Percentiles rank a stretch among this genome's conserved stretches.
Conservation (phyloP, 148 eudicot genomes). For the Rhododendron ovatum region DNA sequence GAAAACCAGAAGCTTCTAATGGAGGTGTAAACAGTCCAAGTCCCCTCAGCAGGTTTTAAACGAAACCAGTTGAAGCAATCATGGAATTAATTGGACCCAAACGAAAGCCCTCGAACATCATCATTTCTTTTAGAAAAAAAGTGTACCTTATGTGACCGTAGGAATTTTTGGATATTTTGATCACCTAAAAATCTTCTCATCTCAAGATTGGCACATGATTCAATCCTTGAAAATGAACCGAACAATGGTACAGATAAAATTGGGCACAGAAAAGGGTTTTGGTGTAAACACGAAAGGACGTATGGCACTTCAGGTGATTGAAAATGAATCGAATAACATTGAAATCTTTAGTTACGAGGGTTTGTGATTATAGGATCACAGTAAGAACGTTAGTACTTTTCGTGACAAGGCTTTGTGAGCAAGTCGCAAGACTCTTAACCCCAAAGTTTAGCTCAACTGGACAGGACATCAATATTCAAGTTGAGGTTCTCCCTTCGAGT, state of each 20-base stretch:
- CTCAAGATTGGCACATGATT: neutral
- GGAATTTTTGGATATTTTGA: neutral
- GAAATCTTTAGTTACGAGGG: neutral
- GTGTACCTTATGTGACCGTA: neutral
- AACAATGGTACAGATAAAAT: neutral
- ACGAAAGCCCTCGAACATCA: neutral
- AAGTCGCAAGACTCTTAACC: neutral
- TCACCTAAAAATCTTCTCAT: neutral
- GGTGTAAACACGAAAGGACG: neutral
- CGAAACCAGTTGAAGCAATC: slow-evolving; percentile 3
- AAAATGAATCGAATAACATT: no score
- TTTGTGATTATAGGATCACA: neutral
- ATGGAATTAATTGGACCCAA: neutral
- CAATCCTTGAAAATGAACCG: neutral
- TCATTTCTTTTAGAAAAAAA: neutral
- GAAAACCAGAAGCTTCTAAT: slow-evolving; percentile 8
- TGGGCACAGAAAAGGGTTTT: neutral
- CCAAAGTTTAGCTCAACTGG: neutral
- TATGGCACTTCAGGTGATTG: neutral
- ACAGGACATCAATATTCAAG: neutral
- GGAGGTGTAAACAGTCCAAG: slow-evolving; percentile 8
- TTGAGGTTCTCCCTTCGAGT: neutral
- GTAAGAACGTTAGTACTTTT: neutral
- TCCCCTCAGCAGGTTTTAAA: neutral
- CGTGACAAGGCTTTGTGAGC: neutral